Conservation (phyloP, 2,329 filamentous ascomycete genomes). For the Ascosphaera pollenicola region DNA sequence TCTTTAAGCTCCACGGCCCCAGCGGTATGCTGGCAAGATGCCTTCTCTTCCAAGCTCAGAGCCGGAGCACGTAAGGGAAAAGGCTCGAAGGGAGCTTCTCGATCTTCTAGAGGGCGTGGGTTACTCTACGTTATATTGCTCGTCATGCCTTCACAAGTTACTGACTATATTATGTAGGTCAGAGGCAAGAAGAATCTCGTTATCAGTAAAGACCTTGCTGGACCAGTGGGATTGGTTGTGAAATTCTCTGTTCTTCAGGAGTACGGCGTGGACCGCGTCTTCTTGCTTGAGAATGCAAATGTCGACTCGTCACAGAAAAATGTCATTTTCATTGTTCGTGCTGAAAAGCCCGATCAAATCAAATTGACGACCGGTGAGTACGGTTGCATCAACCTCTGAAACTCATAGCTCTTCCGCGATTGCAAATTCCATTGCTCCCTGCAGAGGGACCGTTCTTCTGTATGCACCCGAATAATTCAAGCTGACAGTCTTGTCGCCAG, state of each 20-base stretch:
- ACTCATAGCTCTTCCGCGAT: too few relatives aligned
- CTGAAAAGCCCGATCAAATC: constrained; percentile 68
- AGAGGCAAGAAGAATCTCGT: constrained; percentile 98
- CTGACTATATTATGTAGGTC: constrained; percentile 37
- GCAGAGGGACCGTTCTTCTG: too few relatives aligned
- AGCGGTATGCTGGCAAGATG: too few relatives aligned
- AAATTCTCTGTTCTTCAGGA: constrained; percentile 92
- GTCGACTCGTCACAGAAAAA: constrained; percentile 87
- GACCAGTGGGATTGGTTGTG: constrained; percentile 72
- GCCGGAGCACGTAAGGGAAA: constrained; percentile 25
- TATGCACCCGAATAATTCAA: too few relatives aligned
- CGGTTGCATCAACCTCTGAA: too few relatives aligned
- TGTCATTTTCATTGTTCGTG: constrained; percentile 78
- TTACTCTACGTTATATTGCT: constrained; percentile 13
- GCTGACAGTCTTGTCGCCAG: constrained; percentile 39
- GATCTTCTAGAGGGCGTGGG: constrained; percentile 87
- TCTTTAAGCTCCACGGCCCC: too few relatives aligned
- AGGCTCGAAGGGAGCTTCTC: constrained; percentile 68
- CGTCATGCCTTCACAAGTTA: constrained; percentile 6
- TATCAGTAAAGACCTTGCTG: constrained; percentile 74
- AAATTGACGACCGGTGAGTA: constrained; percentile 69
- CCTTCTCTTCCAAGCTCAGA: constrained; percentile 22
- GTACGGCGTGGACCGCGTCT: constrained; percentile 94
- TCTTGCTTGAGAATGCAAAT: constrained; percentile 90
- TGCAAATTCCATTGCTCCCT: too few relatives aligned